Evolutionary conservation across 1,139 yeast species (phyloP), one percentile per base, ranked within the genome.

Genomic region (Magnusiomyces sp.): DNA sequence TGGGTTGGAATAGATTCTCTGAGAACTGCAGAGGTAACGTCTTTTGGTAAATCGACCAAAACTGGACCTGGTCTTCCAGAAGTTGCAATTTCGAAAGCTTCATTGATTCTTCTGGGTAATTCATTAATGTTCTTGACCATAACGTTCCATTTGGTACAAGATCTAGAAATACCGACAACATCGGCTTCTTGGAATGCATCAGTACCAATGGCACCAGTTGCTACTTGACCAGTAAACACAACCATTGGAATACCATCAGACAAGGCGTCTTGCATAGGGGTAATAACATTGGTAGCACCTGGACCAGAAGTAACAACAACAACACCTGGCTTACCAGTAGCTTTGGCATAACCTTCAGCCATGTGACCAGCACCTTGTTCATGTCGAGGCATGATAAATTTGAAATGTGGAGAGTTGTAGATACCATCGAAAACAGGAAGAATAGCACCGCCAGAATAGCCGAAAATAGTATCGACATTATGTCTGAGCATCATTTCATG

Each of bases 291-390:
- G 50, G 98, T 92, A 45, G 98, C 98, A 63, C 97, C 98, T 14
- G 98, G 98, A 49, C 98, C 98, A 1, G 97, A 88, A 16, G 98
- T 92, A 48, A 92, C 98, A 62, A 92, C 75, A 52, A 92, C 97
- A 58, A 92, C 95, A 71, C 98, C 98, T n/a, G 97, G 94, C 68
- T 88, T 92, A 53, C 98, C 98, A 23, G 79, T 72, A 36, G 95
- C 98, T 60, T 95, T 77, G 51, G 98, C 97, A 62, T 92, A 92
- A 55, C 98, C 98, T 72, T 92, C 97, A 50, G 98, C 98, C 98
- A 92, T 92, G 70, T 92, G 98, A 48, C 98, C 98, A 20, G 98
- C 98, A 68, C 98, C 98, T 72, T 92, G 98, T 70, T 92, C 98
- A 67, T 92, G 98, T 64, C 95, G 80, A 48, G 98, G 98, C 60